A percentile compares a stretch with the other conserved stretches of the same genome.
phyloP scores from a whole-genome alignment of 768 basidiomycete species.

The Suillus fuscotomentosus region DNA sequence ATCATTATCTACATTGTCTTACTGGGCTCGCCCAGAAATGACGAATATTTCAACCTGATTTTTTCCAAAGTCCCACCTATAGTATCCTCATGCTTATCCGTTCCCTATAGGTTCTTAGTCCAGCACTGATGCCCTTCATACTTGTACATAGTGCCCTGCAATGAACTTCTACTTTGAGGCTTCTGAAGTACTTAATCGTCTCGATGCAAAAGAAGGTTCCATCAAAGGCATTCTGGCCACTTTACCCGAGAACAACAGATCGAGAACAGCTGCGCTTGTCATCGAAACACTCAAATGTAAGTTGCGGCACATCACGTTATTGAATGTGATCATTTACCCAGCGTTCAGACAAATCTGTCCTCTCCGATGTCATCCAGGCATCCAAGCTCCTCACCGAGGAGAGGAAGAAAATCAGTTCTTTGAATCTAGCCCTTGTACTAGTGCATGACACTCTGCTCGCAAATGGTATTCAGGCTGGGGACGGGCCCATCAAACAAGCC shows the following conservation, averaged over 20 bases:
- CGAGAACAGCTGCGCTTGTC: slow-evolving; percentile 80
- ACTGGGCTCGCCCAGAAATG: slow-evolving; percentile 51
- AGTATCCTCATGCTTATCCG: slow-evolving; percentile 26
- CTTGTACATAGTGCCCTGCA: slow-evolving; percentile 23
- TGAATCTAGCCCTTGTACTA: slow-evolving; percentile 78
- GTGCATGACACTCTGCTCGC: slow-evolving; percentile 88
- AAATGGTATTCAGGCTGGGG: slow-evolving; percentile 84
- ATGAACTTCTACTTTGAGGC: slow-evolving; percentile 99
- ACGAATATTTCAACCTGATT: slow-evolving; percentile 41
- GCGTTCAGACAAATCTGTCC: slow-evolving; percentile 68
- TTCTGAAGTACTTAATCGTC: slow-evolving; percentile 75
- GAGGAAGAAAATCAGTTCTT: slow-evolving; percentile 69
- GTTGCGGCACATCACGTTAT: neutral
- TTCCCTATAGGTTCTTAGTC: slow-evolving; percentile 15
- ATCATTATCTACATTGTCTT: slow-evolving; percentile 92
- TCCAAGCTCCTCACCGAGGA: slow-evolving; percentile 74
- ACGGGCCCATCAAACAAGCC: slow-evolving; percentile 89
- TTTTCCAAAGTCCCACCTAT: slow-evolving; percentile 9
- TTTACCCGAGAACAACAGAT: slow-evolving; percentile 71
- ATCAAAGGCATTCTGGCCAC: slow-evolving; percentile 81
- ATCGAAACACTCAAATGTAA: slow-evolving; percentile 96
- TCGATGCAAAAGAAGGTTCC: slow-evolving; percentile 89
- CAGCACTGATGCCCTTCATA: slow-evolving; percentile 20
- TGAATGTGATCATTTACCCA: neutral
- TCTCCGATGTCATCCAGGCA: slow-evolving; percentile 65